Evolutionary conservation across 495 filamentous ascomycete species (phyloP).

Genomic region (Letharia lupina): DNA sequence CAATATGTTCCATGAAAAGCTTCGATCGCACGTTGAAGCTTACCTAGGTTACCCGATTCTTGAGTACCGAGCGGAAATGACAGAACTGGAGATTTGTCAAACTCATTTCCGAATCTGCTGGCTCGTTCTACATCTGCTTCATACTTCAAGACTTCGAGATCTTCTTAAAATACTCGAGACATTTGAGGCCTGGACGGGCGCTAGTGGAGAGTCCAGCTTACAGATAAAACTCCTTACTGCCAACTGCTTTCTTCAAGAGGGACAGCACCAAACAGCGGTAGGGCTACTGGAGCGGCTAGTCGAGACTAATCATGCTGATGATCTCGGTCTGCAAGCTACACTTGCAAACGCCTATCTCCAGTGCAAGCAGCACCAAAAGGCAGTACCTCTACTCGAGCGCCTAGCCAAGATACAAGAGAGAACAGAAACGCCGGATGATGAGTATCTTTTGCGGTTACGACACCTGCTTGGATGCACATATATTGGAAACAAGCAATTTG

Average conservation of each 20-base stretch:
- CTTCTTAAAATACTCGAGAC: background rate
- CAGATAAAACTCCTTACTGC: slow-evolving; percentile 28
- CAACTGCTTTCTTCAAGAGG: slow-evolving; percentile 24
- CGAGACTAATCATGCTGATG: slow-evolving; percentile 12
- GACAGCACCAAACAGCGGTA: slow-evolving; percentile 24
- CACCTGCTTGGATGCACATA: background rate
- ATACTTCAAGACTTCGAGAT: background rate
- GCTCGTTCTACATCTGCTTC: background rate
- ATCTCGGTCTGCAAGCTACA: background rate
- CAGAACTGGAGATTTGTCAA: background rate
- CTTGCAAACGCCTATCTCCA: background rate
- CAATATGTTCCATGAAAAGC: background rate
- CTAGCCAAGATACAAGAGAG: slow-evolving; percentile 24
- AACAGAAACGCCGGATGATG: slow-evolving; percentile 23
- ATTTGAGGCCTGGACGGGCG: background rate
- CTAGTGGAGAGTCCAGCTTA: slow-evolving; percentile 14
- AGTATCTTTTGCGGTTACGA: slow-evolving; percentile 11
- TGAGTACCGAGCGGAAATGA: background rate
- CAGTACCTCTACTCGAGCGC: slow-evolving; percentile 22
- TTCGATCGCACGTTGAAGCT: background rate
- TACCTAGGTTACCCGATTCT: background rate
- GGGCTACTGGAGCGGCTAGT: slow-evolving; percentile 28
- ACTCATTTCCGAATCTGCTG: background rate
- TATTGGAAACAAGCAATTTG: background rate
- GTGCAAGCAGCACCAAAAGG: slow-evolving; percentile 27